Evolutionary conservation across 192 early-diverging fungal genomes (phyloP), one percentile per base, ranked within the genome.

Genomic region (Coemansia sp.): DNA sequence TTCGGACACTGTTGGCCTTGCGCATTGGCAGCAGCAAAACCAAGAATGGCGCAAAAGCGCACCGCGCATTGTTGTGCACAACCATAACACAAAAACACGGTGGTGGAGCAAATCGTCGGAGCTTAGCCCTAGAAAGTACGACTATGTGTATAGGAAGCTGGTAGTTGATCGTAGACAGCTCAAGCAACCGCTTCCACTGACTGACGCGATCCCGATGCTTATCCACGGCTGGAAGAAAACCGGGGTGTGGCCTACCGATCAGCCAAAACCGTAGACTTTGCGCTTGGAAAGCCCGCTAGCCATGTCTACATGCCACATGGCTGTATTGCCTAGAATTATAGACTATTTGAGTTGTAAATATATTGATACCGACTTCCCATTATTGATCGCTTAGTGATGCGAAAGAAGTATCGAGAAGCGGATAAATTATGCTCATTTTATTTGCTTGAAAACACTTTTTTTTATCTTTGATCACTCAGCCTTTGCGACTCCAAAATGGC

Each of bases 171-270:
- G 48, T 23, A 28, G 45, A 18, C 64, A 59, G 10, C 52, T 71
- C 29, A 70, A 67, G 54, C 28, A 52, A 10, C 68, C 74, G 5
- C 56, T 77, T 4, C 69, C 68, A 9, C 55, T 77, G 25, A 32
- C 56, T 7, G 68, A 77, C 16, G 56, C 54, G 33, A 64, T 77
- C 27, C 61, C 60, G 10, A 60, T 77, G 33, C 55, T 77, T 18
- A 57, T 77, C 0, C 28, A 60, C 21, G 74, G 74, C 14, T 77
- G 74, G 74, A 71, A 71, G 30, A 54, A 62, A 38, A 47, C 64
- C 0, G 74, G 74, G 1, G 32, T 67, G 12, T 77, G 74, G 74
- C 74, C 74, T 21, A 9, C 66, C 11, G 55, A 75, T 3, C 42
- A 44, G 42, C 42, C 42, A 21, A 6, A 12, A 19, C 16, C 6